Base-by-base conservation (phyloP, 2,329 filamentous ascomycete genomes). In the Apiospora rasikravindrae region DNA sequence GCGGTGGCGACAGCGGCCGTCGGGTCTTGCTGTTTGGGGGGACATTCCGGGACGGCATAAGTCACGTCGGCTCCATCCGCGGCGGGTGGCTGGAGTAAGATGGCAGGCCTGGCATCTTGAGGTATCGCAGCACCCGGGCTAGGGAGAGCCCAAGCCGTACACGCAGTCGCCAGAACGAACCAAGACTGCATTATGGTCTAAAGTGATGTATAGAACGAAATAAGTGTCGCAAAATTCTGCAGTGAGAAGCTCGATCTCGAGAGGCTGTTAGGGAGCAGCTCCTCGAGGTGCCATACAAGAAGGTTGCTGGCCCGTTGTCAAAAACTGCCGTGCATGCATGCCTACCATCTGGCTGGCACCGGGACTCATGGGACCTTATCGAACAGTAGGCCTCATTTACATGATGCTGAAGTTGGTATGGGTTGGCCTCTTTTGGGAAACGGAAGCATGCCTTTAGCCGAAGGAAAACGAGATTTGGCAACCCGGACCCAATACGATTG, bases 371-470 rank as follows among this genome's bases (percentile, higher is more conserved):
- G 13, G 29, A 29, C 37, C 10, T 61, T 22, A 40, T 40, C 33
- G 22, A 11, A n/a, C 19, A 33, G 29, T 64, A n/a, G 33, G 1
- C 8, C 5, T 24, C 29, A 64, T 40, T 61, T 14, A 64, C n/a
- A 40, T 64, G 57, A 40, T 11, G 57, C 2, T n/a, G 19, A 64
- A 40, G 53, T 37, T 33, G 22, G 22, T 40, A 10, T 5, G 22
- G 22, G 33, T 11, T 37, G 57, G 22, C 33, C 57, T 13, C 19
- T 40, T 64, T 64, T 40, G 57, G 57, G n/a, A n/a, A 24, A 19
- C 57, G 57, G 57, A 40, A 64, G 57, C 33, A 40, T n/a, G 57
- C 1, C 22, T 64, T 64, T 64, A 64, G 57, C 57, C 57, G 57
- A n/a, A 22, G 16, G 16, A 29, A 1, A 61, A 37, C 16, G 57